These are phyloP conservation scores for Podospora australis DNA, from an alignment of 495 filamentous ascomycete species.

Conservation along the genomic window DNA sequence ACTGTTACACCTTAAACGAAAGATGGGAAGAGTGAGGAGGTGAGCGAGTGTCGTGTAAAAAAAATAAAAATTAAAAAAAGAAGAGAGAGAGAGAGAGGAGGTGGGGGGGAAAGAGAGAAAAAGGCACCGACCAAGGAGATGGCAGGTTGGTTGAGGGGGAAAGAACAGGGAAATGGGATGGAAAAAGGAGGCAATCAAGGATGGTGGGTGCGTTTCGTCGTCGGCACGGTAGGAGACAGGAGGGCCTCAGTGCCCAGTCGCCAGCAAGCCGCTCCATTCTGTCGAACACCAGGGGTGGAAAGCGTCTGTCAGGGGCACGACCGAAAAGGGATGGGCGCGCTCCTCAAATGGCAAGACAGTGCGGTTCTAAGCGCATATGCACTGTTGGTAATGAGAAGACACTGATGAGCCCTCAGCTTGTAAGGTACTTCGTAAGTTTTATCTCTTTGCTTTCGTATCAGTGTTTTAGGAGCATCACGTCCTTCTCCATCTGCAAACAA, in stretches of 20 bases:
- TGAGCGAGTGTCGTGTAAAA: constrained; percentile 1
- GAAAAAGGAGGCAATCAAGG: constrained; percentile 28
- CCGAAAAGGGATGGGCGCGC: not conserved
- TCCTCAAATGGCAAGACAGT: too few relatives aligned
- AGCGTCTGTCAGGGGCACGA: constrained; percentile 6
- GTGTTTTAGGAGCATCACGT: too few relatives aligned
- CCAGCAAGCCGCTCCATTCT: constrained; percentile 1
- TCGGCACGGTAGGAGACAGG: constrained; percentile 20
- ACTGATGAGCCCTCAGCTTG: too few relatives aligned
- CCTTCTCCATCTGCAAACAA: too few relatives aligned
- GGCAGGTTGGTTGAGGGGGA: constrained; percentile 13
- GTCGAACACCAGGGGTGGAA: constrained; percentile 4
- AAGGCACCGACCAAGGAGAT: constrained; percentile 19
- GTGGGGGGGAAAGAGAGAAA: constrained; percentile 17
- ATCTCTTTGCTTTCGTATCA: too few relatives aligned
- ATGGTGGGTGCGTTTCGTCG: constrained; percentile 23
- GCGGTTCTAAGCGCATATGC: too few relatives aligned
- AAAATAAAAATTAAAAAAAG: too few relatives aligned
- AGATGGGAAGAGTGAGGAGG: constrained; percentile 9
- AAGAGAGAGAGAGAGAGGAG: too few relatives aligned
- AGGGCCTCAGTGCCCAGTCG: constrained; percentile 17
- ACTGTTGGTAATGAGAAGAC: too few relatives aligned
- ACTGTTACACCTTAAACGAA: constrained; percentile 20
- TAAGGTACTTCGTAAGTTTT: too few relatives aligned
- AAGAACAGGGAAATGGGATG: constrained; percentile 22